phyloP scores from a whole-genome alignment of 2,329 filamentous ascomycete species.

The Cercospora zeina region DNA sequence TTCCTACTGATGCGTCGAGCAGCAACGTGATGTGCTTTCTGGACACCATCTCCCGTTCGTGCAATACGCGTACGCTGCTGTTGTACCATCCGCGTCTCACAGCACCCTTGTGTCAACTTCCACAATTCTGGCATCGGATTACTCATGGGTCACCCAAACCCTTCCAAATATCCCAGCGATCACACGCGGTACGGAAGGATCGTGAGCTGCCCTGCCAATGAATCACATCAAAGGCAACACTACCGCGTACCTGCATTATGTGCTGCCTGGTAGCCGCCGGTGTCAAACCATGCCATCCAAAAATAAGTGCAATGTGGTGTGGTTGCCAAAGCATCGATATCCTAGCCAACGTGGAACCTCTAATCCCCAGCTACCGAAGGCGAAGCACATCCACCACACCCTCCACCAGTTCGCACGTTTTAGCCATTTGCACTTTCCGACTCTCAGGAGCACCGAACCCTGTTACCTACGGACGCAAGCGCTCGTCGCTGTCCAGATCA shows the following conservation, averaged over 20 bases:
- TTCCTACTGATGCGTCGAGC: background rate
- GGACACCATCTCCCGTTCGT: background rate
- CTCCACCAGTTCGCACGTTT: constrained; percentile 10
- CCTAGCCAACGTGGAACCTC: background rate
- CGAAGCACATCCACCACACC: background rate
- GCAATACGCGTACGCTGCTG: background rate
- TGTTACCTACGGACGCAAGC: constrained; percentile 5
- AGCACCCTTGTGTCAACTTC: constrained; percentile 1
- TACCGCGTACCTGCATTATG: constrained; percentile 1
- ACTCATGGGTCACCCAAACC: constrained; percentile 5
- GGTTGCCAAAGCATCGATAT: constrained; percentile 6
- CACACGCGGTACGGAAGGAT: background rate
- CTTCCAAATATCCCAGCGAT: constrained; percentile 1
- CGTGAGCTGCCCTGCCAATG: background rate
- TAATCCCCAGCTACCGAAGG: background rate
- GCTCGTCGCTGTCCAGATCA: background rate
- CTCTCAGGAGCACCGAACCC: background rate
- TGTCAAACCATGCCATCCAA: constrained; percentile 1
- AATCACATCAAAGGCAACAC: constrained; percentile 5
- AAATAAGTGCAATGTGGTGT: background rate
- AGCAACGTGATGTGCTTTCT: constrained; percentile 2
- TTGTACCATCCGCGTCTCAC: background rate
- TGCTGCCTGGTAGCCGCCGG: background rate
- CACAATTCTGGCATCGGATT: constrained; percentile 2
- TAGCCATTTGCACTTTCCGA: constrained; percentile 5